phyloP scores from a whole-genome alignment of 176 grass and related monocot species.

The Stipa capillata region DNA sequence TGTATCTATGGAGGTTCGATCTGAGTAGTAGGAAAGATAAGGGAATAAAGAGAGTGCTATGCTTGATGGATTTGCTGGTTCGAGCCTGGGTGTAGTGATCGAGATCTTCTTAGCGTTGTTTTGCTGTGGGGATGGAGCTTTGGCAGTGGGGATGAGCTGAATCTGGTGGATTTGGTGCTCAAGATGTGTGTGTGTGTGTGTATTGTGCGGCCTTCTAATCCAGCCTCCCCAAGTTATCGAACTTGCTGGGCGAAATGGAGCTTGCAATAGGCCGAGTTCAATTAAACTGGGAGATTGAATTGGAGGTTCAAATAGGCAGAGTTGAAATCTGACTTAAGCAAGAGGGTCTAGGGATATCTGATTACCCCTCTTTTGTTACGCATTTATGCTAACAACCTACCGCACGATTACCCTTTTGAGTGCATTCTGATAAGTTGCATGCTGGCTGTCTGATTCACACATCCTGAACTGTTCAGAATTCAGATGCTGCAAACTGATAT shows the following conservation, averaged over 20 bases:
- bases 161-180: conserved; percentile 16
- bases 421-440: no score
- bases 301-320: not conserved
- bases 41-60: not conserved
- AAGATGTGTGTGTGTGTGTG: not conserved
- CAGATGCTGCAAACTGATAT: no score
- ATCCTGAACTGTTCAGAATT: no score
- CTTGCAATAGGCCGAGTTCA: no score
- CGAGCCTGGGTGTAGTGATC: not conserved
- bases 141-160: not conserved
- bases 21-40: not conserved
- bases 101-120: not conserved
- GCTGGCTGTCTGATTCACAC: not conserved
- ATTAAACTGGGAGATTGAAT: not conserved
- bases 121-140: not conserved
- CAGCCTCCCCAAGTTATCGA: no score
- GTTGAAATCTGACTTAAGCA: not conserved
- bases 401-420: not conserved
- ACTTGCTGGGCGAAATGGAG: not conserved
- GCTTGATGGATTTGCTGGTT: no score
- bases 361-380: not conserved
- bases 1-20: not conserved
- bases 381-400: not conserved
- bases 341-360: not conserved
- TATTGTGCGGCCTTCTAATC: not conserved